phyloP scores from a whole-genome alignment of 495 filamentous ascomycete genomes.

The Xylaria longipes region DNA sequence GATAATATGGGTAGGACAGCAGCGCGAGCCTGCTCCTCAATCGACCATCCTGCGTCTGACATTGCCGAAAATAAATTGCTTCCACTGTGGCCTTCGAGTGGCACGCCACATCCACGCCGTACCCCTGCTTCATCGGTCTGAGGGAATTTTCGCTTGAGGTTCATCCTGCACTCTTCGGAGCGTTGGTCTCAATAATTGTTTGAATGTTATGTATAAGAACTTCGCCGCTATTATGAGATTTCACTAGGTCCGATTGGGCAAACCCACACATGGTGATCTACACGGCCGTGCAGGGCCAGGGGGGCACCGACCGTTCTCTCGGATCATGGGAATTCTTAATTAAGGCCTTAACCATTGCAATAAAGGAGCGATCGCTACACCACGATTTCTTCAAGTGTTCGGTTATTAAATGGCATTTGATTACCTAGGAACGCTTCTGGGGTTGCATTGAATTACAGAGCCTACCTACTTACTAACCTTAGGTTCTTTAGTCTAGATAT shows the following conservation, averaged over 20 bases:
- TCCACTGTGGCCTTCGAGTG: background rate
- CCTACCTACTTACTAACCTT: too few species aligned
- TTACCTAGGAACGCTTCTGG: too few species aligned
- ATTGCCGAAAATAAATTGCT: background rate
- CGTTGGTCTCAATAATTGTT: background rate
- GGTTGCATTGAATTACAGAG: too few species aligned
- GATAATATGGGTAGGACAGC: background rate
- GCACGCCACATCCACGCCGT: background rate
- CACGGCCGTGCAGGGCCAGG: background rate
- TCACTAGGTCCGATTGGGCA: background rate
- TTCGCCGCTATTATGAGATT: background rate
- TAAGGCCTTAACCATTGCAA: background rate
- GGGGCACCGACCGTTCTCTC: background rate
- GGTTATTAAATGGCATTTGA: background rate
- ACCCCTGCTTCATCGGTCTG: background rate
- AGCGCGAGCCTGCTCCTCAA: background rate
- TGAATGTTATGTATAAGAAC: background rate
- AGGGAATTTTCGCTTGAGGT: background rate
- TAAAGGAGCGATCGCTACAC: background rate
- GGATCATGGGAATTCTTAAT: background rate
- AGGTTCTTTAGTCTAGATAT: too few species aligned
- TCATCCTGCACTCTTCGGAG: background rate
- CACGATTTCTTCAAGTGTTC: background rate
- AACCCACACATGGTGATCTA: background rate
- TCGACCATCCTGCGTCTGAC: background rate